Conservation (phyloP, 257 asterid genomes). For the Scutellaria minor region DNA sequence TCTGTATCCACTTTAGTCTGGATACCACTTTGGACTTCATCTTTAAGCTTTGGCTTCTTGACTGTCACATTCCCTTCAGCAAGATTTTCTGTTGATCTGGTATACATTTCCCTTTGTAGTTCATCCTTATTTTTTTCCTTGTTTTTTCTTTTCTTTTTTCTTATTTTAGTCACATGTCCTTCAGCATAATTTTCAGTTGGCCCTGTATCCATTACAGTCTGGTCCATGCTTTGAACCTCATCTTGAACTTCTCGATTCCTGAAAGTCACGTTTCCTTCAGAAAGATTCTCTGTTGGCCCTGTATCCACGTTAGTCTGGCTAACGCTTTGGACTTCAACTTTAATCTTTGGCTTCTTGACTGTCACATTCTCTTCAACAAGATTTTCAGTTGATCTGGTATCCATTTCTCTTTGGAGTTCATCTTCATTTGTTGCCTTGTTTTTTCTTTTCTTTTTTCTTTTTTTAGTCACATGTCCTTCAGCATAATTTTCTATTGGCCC, state of each 20-base stretch:
- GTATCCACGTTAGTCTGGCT: slow-evolving; percentile 4
- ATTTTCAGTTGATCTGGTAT: neutral
- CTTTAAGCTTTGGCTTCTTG: neutral
- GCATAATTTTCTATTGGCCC: slow-evolving; percentile 30
- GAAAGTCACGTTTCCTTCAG: slow-evolving; percentile 14
- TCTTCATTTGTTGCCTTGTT: neutral
- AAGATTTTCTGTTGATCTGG: neutral
- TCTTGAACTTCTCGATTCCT: neutral
- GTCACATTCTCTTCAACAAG: neutral
- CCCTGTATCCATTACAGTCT: slow-evolving; percentile 20
- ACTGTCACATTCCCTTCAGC: neutral
- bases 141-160: slow-evolving; percentile 16
- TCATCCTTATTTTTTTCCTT: neutral
- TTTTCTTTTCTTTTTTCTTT: slow-evolving; percentile 22
- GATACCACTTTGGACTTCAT: neutral
- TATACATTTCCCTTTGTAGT: slow-evolving; percentile 16
- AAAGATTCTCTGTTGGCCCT: neutral
- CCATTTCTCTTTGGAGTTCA: slow-evolving; percentile 14
- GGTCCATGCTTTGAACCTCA: slow-evolving; percentile 34
- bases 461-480: slow-evolving; percentile 32
- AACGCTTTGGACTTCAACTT: slow-evolving; percentile 24
- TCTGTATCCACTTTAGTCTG: slow-evolving; percentile 24
- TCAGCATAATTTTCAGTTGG: slow-evolving; percentile 34
- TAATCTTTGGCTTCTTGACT: neutral
- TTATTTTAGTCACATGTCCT: slow-evolving; percentile 25